These are phyloP conservation scores for Amanita muscaria DNA, from an alignment of 768 basidiomycete species.

Conservation along the genomic window DNA sequence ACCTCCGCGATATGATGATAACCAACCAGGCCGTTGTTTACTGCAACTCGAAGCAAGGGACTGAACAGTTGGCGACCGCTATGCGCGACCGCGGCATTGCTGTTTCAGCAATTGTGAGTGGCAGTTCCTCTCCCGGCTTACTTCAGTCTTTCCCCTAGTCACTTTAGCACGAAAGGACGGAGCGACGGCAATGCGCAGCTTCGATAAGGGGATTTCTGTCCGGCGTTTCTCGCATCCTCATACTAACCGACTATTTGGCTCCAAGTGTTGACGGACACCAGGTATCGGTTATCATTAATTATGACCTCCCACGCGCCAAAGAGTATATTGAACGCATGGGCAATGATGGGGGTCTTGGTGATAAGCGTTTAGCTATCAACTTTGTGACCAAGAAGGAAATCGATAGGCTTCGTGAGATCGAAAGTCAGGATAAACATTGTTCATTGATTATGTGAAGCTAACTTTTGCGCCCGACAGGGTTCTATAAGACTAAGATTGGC, in stretches of 20 bases:
- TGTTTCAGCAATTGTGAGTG: conserved; percentile 86
- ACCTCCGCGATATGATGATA: conserved; percentile 98
- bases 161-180: conserved; percentile 92
- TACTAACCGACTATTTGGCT: conserved; percentile 96
- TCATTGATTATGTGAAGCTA: conserved; percentile 5
- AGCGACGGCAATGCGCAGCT: conserved; percentile 91
- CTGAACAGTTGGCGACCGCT: conserved; percentile 98
- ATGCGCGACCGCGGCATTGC: conserved; percentile 96
- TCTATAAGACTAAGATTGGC: conserved; percentile 93
- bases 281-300: conserved; percentile 93
- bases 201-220: conserved; percentile 99
- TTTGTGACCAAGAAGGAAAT: conserved; percentile 96
- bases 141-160: conserved; percentile 7
- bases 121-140: conserved; percentile 8
- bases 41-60: conserved; percentile 98
- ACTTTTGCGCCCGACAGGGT: conserved; percentile 51
- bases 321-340: conserved; percentile 99
- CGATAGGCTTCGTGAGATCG: conserved; percentile 86
- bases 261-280: conserved; percentile 99
- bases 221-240: conserved; percentile 94
- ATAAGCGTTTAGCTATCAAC: conserved; percentile 95
- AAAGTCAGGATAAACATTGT: conserved; percentile 51
- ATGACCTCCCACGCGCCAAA: conserved; percentile 90
- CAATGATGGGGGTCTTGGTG: conserved; percentile 92
- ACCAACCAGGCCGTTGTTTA: conserved; percentile 99